Evolutionary conservation across 345 rosid species (phyloP).

Genomic region (Gossypium mustelinum): DNA sequence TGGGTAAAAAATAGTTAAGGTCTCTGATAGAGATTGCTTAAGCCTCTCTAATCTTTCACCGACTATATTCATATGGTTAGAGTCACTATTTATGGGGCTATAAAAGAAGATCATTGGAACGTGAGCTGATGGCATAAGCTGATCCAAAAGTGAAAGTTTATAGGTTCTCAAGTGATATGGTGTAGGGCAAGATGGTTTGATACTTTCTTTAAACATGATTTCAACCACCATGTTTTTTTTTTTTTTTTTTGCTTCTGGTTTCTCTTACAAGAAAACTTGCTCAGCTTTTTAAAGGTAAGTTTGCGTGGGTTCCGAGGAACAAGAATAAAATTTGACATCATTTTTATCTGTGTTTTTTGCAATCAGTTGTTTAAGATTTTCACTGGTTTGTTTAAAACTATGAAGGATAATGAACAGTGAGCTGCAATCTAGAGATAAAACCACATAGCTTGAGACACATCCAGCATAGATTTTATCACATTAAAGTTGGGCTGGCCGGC

Average conservation of each 20-base stretch:
- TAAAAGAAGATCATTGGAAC: conserved; percentile 30
- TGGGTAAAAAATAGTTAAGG: conserved; percentile 42
- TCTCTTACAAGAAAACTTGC: not conserved
- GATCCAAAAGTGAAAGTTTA: conserved; percentile 24
- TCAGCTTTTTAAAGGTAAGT: not conserved
- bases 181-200: conserved; percentile 23
- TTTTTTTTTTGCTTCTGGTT: not conserved
- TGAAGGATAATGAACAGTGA: not conserved
- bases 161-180: conserved; percentile 11
- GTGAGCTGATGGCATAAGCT: conserved; percentile 17
- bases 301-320: not conserved
- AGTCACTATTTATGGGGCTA: not conserved
- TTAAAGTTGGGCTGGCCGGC: not conserved
- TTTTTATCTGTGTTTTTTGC: not conserved
- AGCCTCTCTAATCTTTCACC: conserved; percentile 17
- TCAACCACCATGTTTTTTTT: not conserved
- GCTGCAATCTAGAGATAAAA: not conserved
- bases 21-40: conserved; percentile 41
- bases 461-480: not conserved
- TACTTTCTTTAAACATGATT: not conserved
- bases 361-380: not conserved
- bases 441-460: not conserved
- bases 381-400: not conserved
- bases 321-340: not conserved
- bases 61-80: too few relatives aligned